Conservation (phyloP, 1,284 basidiomycete genomes). For the Trametes versicolor region DNA sequence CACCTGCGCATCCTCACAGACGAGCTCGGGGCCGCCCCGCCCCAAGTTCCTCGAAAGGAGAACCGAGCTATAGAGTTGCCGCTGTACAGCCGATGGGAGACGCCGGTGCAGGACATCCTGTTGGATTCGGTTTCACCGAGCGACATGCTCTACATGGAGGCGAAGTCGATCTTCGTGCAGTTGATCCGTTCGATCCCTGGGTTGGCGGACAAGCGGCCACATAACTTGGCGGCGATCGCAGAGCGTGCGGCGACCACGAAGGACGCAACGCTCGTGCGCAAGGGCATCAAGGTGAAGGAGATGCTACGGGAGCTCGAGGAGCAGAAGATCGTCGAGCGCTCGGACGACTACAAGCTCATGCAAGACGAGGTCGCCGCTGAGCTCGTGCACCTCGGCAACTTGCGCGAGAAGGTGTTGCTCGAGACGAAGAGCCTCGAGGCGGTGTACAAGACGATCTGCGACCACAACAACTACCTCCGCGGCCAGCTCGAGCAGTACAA, state of each 20-base stretch:
- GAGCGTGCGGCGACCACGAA: slow-evolving; percentile 97
- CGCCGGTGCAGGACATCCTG: slow-evolving; percentile 96
- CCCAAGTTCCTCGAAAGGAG: slow-evolving; percentile 97
- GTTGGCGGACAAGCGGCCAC: slow-evolving; percentile 84
- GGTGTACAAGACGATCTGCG: slow-evolving; percentile 99
- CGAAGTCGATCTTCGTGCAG: slow-evolving; percentile 99
- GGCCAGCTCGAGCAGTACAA: slow-evolving; percentile 99
- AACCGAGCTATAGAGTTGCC: slow-evolving; percentile 94
- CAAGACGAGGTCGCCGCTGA: slow-evolving; percentile 97
- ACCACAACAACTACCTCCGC: slow-evolving; percentile 98
- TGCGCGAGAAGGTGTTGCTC: slow-evolving; percentile 93
- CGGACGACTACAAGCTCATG: slow-evolving; percentile 93
- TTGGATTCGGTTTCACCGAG: slow-evolving; percentile 98
- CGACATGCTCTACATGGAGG: slow-evolving; percentile 99
- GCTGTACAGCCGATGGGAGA: slow-evolving; percentile 98
- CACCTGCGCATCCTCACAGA: slow-evolving; percentile 96
- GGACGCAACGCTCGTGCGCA: slow-evolving; percentile 93
- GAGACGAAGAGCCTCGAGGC: slow-evolving; percentile 94
- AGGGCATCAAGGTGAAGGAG: slow-evolving; percentile 99
- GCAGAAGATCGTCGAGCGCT: slow-evolving; percentile 84
- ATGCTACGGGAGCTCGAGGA: slow-evolving; percentile 97
- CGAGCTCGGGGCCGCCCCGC: slow-evolving; percentile 92
- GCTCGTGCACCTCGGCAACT: slow-evolving; percentile 94
- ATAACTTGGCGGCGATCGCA: slow-evolving; percentile 90
- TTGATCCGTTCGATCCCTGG: slow-evolving; percentile 95